Conservation (phyloP, 768 basidiomycete genomes). For the Boletus subcaerulescens region DNA sequence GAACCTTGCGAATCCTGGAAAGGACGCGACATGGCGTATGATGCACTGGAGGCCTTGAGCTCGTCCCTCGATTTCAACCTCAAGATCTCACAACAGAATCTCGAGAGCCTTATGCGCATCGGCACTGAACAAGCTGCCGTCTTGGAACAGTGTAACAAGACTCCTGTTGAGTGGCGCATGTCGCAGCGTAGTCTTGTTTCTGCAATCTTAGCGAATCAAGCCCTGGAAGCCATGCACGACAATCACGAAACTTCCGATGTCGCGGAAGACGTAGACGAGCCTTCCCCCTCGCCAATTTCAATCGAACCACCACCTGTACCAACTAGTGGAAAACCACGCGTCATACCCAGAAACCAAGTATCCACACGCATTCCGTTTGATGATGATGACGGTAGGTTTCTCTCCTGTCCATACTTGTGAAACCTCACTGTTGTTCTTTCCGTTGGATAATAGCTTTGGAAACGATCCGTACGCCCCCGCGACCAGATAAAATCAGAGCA, state of each 20-base stretch:
- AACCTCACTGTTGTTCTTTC: background rate
- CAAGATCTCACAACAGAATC: conserved; percentile 34
- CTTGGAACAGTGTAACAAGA: conserved; percentile 36
- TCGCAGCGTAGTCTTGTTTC: conserved; percentile 39
- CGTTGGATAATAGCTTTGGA: conserved; percentile 12
- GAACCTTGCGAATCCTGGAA: conserved; percentile 25
- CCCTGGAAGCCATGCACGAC: conserved; percentile 17
- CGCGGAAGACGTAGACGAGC: conserved; percentile 1
- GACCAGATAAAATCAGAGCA: conserved; percentile 43
- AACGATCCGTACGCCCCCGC: conserved; percentile 14
- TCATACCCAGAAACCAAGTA: background rate
- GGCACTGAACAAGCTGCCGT: conserved; percentile 41
- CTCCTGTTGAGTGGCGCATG: conserved; percentile 45
- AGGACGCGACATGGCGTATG: conserved; percentile 23
- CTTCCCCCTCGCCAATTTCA: background rate
- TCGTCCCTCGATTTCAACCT: conserved; percentile 35
- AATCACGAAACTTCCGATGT: conserved; percentile 6
- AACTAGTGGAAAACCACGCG: conserved; percentile 6
- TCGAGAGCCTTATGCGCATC: conserved; percentile 37
- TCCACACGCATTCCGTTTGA: conserved; percentile 4
- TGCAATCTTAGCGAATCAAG: conserved; percentile 23
- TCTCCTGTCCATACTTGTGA: background rate
- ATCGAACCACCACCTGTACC: conserved; percentile 10
- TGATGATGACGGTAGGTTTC: conserved; percentile 16
- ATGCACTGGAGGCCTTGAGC: conserved; percentile 29